phyloP scores from a whole-genome alignment of 192 early-diverging fungal species.

The Podochytrium sp. region DNA sequence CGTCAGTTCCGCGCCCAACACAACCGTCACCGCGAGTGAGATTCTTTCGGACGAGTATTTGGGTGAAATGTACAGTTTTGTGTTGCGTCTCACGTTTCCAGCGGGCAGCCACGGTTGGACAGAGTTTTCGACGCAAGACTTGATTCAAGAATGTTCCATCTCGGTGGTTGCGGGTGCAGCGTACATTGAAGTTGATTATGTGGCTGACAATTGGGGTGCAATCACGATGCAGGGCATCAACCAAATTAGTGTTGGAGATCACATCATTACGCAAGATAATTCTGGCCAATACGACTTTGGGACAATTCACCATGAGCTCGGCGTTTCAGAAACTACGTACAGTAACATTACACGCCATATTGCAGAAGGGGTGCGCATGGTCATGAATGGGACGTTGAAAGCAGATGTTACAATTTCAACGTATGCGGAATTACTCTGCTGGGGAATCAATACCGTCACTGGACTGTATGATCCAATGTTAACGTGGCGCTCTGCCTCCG shows the following conservation, averaged over 20 bases:
- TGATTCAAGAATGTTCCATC: not conserved
- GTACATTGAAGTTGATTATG: not conserved
- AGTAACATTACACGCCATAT: not conserved
- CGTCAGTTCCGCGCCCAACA: not conserved
- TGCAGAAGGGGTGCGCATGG: not conserved
- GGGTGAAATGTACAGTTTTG: not conserved
- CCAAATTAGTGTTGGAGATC: not conserved
- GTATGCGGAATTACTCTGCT: not conserved
- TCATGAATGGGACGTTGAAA: not conserved
- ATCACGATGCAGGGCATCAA: not conserved
- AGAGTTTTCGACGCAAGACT: not conserved
- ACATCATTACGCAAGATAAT: not conserved
- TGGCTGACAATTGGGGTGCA: not conserved
- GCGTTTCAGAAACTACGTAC: not conserved
- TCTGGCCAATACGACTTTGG: not conserved
- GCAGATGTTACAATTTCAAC: not conserved
- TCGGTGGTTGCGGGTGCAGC: not conserved
- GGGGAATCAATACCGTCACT: not conserved
- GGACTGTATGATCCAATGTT: slow-evolving; percentile 1
- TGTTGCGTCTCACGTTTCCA: not conserved
- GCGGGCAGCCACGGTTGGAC: not conserved
- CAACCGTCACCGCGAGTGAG: not conserved
- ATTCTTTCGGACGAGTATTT: not conserved
- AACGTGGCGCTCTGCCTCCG: not conserved
- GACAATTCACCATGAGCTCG: not conserved